Percentiles rank a stretch among this genome's conserved stretches.
These are phyloP conservation scores for Triglochin maritima DNA, from an alignment of 106 monocot genomes.

Conservation along the genomic window DNA sequence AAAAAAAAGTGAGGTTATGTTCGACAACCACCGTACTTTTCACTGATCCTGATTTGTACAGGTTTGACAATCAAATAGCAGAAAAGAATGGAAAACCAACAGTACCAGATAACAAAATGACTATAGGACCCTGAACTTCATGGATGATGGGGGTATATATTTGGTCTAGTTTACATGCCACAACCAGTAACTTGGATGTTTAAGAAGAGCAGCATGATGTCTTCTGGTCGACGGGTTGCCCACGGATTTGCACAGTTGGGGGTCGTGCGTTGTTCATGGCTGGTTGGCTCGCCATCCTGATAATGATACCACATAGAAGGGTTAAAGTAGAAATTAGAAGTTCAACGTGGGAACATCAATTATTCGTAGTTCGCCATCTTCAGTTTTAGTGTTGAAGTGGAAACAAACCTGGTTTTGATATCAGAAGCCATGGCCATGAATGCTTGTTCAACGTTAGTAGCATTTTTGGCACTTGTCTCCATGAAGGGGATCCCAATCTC, in stretches of 20 bases:
- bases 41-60: slow-evolving; percentile 15
- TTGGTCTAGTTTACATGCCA: background rate
- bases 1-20: background rate
- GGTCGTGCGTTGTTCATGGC: slow-evolving; percentile 14
- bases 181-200: background rate
- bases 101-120: background rate
- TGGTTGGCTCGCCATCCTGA: slow-evolving; percentile 21
- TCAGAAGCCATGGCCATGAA: slow-evolving; percentile 21
- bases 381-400: background rate
- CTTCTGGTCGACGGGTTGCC: slow-evolving; percentile 18
- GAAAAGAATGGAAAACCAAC: slow-evolving; percentile 12
- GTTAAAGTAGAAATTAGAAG: background rate
- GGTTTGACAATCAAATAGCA: slow-evolving; percentile 8
- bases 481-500: slow-evolving; percentile 20
- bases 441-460: slow-evolving; percentile 19
- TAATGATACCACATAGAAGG: background rate
- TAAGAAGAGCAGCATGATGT: slow-evolving; percentile 19
- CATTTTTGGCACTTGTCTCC: slow-evolving; percentile 23
- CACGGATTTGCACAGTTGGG: slow-evolving; percentile 17
- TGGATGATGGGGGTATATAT: background rate
- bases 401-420: slow-evolving; percentile 12
- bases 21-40: slow-evolving; percentile 1
- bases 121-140: background rate
- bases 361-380: background rate
- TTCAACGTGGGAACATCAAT: background rate